A percentile compares a stretch with the other conserved stretches of the same genome.
phyloP scores from a whole-genome alignment of 495 filamentous ascomycete genomes.

The Penicillium argentinense region DNA sequence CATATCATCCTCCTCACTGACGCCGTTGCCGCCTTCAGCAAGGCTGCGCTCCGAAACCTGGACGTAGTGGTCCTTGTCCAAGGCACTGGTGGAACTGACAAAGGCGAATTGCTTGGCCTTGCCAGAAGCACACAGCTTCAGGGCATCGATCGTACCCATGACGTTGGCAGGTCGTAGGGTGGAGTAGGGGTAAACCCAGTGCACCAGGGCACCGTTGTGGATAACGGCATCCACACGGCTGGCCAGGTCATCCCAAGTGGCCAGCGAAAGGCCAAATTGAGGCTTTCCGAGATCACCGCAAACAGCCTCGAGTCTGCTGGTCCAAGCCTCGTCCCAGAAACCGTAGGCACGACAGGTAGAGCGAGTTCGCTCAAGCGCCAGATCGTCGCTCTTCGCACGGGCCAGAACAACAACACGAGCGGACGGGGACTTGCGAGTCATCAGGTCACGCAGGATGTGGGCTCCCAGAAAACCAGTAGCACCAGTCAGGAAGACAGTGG shows the following conservation, averaged over 20 bases:
- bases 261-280: slow-evolving; percentile 65
- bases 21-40: slow-evolving; percentile 48
- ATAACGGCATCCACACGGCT: slow-evolving; percentile 74
- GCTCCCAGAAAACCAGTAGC: slow-evolving; percentile 90
- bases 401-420: slow-evolving; percentile 77
- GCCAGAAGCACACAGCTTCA: slow-evolving; percentile 72
- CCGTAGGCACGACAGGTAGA: slow-evolving; percentile 61
- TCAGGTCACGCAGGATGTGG: slow-evolving; percentile 73
- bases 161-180: slow-evolving; percentile 79
- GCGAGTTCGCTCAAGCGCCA: slow-evolving; percentile 51
- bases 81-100: slow-evolving; percentile 79
- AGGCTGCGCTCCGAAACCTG: slow-evolving; percentile 62
- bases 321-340: slow-evolving; percentile 76
- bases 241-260: slow-evolving; percentile 61
- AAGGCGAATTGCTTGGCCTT: slow-evolving; percentile 82
- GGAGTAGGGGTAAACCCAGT: slow-evolving; percentile 84
- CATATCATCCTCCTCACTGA: slow-evolving; percentile 66
- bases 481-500: slow-evolving; percentile 81
- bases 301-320: slow-evolving; percentile 58
- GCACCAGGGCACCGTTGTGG: slow-evolving; percentile 86
- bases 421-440: slow-evolving; percentile 55
- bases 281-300: slow-evolving; percentile 72
- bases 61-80: slow-evolving; percentile 82
- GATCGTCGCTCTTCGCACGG: slow-evolving; percentile 57
- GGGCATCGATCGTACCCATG: slow-evolving; percentile 71